These are phyloP conservation scores for Coix lacrymajobi DNA, from an alignment of 176 grass and related monocot genomes.

Conservation along the genomic window DNA sequence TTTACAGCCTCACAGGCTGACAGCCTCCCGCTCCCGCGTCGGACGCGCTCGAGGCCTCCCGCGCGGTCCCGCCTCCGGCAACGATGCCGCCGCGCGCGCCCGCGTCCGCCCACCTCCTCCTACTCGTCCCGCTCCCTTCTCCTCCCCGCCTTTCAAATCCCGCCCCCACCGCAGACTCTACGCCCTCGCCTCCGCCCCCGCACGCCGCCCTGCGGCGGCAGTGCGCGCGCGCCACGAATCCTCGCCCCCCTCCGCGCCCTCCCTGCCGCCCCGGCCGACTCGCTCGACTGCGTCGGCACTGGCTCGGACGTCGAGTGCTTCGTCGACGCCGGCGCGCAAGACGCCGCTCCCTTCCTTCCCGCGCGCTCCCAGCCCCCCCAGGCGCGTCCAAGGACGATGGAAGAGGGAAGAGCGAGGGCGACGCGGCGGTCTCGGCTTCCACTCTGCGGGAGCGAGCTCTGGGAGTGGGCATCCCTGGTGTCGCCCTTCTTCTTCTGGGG, in stretches of 20 bases:
- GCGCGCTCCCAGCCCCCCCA: not conserved
- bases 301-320: conserved; percentile 60
- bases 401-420: not conserved
- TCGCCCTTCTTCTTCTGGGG: conserved; percentile 99
- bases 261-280: not conserved
- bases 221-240: conserved; percentile 10
- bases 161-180: not conserved
- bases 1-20: not conserved
- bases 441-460: not conserved
- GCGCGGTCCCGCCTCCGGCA: not conserved
- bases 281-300: conserved; percentile 52
- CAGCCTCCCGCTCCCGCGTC: not conserved
- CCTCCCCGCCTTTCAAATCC: not conserved
- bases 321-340: conserved; percentile 14
- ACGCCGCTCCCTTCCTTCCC: not conserved
- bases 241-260: not conserved
- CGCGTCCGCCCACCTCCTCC: conserved; percentile 1
- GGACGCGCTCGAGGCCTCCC: not conserved
- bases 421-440: not conserved
- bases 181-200: not conserved
- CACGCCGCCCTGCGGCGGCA: not conserved
- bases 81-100: conserved; percentile 30
- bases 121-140: not conserved
- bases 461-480: conserved; percentile 66
- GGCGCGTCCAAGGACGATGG: not conserved